Evolutionary conservation across 495 filamentous ascomycete genomes (phyloP).

Genomic region (Penicillium atrosanguineum): DNA sequence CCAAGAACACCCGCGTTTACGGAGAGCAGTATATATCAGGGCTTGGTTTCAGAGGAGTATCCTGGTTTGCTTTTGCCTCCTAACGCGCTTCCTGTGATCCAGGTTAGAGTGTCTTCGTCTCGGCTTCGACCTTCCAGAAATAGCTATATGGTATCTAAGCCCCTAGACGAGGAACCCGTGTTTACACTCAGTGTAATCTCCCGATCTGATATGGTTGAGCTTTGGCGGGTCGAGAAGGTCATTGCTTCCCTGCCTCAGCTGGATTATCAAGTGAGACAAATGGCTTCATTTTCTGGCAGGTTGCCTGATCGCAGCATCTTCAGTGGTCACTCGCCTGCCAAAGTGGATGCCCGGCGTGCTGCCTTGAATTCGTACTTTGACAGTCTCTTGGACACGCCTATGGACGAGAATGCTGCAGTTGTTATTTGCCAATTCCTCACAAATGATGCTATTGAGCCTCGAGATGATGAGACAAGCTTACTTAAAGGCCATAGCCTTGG

Average conservation of each 20-base stretch:
- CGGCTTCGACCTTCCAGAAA: conserved; percentile 87
- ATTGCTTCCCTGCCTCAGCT: conserved; percentile 75
- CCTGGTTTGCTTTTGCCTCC: conserved; percentile 82
- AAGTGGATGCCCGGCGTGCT: conserved; percentile 80
- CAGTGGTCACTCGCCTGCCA: conserved; percentile 89
- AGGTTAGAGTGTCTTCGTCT: conserved; percentile 85
- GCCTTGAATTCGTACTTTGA: conserved; percentile 85
- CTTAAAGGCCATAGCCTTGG: conserved; percentile 46
- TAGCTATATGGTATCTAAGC: conserved; percentile 68
- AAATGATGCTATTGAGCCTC: conserved; percentile 76
- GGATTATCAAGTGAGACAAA: conserved; percentile 74
- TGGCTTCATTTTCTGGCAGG: conserved; percentile 61
- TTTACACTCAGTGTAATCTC: conserved; percentile 86
- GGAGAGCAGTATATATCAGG: conserved; percentile 52
- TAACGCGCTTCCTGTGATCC: conserved; percentile 82
- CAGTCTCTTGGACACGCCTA: conserved; percentile 72
- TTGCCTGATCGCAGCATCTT: conserved; percentile 86
- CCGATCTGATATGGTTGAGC: conserved; percentile 70
- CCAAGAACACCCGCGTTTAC: conserved; percentile 24
- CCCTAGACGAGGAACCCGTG: conserved; percentile 81
- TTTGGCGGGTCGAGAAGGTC: conserved; percentile 94
- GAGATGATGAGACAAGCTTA: conserved; percentile 58
- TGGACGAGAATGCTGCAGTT: conserved; percentile 77
- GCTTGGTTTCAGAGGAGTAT: conserved; percentile 77
- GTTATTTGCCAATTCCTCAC: conserved; percentile 86